Evolutionary conservation across 192 early-diverging fungal species (phyloP).

Genomic region (Coemansia sp.): DNA sequence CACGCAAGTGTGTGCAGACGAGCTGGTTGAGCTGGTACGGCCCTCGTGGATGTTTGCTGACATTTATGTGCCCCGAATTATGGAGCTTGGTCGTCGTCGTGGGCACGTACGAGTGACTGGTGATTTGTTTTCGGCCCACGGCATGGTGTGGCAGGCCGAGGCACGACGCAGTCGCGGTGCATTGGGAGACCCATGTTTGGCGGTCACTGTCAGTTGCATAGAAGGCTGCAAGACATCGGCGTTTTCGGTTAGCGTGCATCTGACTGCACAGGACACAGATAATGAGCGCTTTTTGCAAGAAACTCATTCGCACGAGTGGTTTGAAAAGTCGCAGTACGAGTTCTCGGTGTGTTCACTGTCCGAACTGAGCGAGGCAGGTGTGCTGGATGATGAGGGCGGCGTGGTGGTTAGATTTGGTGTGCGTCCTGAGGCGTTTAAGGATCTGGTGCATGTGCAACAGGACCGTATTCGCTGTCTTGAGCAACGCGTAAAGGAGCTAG

Average conservation of each 20-base stretch:
- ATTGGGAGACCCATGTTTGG: constrained; percentile 36
- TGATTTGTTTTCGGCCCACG: constrained; percentile 27
- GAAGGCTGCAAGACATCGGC: constrained; percentile 15
- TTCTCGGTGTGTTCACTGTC: constrained; percentile 36
- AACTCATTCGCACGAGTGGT: constrained; percentile 15
- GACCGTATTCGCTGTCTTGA: constrained; percentile 34
- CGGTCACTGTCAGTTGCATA: constrained; percentile 19
- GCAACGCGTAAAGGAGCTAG: constrained; percentile 24
- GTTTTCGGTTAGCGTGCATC: constrained; percentile 19
- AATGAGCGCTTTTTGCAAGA: background rate
- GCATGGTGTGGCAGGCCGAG: constrained; percentile 39
- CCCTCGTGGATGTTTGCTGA: constrained; percentile 9
- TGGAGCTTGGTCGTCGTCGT: constrained; percentile 44
- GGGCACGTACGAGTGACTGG: constrained; percentile 42
- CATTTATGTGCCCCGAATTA: constrained; percentile 21
- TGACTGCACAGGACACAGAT: background rate
- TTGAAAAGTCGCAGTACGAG: constrained; percentile 14
- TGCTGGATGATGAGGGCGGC: constrained; percentile 19
- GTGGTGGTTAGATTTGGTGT: constrained; percentile 27
- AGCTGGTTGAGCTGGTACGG: constrained; percentile 5
- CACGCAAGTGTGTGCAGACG: background rate
- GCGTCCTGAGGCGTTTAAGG: constrained; percentile 26
- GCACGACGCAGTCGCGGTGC: constrained; percentile 28
- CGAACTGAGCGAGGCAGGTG: constrained; percentile 6
- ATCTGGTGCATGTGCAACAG: constrained; percentile 25